phyloP scores from a whole-genome alignment of 2,329 filamentous ascomycete species.

The Trichoderma afroharzianum region DNA sequence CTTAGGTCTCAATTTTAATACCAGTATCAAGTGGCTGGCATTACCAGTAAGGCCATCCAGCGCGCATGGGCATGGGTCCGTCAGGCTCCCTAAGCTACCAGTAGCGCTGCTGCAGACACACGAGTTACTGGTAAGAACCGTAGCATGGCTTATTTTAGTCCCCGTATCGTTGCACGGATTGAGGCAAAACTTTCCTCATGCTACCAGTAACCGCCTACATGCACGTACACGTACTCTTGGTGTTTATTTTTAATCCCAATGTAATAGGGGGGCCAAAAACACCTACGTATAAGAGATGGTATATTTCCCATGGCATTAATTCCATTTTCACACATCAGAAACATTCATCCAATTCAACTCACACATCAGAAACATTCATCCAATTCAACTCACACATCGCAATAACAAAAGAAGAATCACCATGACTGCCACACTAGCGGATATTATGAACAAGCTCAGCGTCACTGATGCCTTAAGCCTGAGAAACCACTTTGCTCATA shows the following conservation, averaged over 20 bases:
- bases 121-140: not conserved
- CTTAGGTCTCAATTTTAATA: too few species aligned
- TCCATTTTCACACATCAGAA: not conserved
- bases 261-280: too few species aligned
- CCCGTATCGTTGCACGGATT: not conserved
- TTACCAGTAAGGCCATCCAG: too few species aligned
- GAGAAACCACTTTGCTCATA: not conserved
- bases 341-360: too few species aligned
- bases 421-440: not conserved
- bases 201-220: too few species aligned
- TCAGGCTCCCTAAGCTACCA: too few species aligned
- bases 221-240: not conserved
- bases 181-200: not conserved
- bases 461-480: conserved; percentile 9
- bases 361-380: not conserved
- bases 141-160: not conserved
- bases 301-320: not conserved
- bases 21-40: too few species aligned
- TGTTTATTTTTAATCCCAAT: not conserved
- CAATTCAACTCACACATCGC: not conserved
- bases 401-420: not conserved
- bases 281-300: not conserved
- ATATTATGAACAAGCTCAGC: conserved; percentile 19
- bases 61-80: too few species aligned
- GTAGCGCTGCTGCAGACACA: not conserved